Evolutionary conservation across 1,284 basidiomycete species (phyloP).

Genomic region (Stygiomarasmius scandens): DNA sequence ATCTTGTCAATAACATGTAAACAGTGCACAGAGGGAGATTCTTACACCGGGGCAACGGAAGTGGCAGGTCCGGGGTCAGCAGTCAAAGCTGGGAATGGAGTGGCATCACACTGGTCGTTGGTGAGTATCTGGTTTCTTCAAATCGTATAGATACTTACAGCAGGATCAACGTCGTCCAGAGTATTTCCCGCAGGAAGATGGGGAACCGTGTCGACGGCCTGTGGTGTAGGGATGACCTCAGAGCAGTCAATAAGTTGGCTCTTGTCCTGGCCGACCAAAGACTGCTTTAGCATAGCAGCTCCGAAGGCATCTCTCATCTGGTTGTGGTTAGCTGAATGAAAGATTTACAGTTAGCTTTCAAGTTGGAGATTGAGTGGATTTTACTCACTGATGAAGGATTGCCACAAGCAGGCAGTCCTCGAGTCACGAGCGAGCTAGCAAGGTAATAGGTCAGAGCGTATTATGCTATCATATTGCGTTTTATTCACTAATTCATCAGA

Average conservation of each 20-base stretch:
- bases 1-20: too few relatives aligned
- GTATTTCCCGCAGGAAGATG: neutral
- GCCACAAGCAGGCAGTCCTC: conserved; percentile 40
- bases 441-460: neutral
- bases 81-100: neutral
- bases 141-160: neutral
- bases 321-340: neutral
- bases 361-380: neutral
- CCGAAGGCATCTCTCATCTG: neutral
- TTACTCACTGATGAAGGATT: conserved; percentile 34
- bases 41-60: conserved; percentile 31
- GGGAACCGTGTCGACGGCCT: conserved; percentile 17
- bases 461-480: neutral
- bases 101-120: neutral
- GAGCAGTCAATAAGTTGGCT: neutral
- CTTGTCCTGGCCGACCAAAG: neutral
- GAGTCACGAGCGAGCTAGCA: conserved; percentile 19
- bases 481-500: neutral
- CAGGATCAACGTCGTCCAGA: neutral
- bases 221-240: conserved; percentile 3
- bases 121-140: neutral
- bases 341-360: neutral
- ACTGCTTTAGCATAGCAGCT: neutral
- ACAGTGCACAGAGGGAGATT: neutral
- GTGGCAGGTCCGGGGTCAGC: conserved; percentile 19